Evolutionary conservation across 2,329 filamentous ascomycete genomes (phyloP), one percentile per base, ranked within the genome.

Genomic region (Curvularia sp.): DNA sequence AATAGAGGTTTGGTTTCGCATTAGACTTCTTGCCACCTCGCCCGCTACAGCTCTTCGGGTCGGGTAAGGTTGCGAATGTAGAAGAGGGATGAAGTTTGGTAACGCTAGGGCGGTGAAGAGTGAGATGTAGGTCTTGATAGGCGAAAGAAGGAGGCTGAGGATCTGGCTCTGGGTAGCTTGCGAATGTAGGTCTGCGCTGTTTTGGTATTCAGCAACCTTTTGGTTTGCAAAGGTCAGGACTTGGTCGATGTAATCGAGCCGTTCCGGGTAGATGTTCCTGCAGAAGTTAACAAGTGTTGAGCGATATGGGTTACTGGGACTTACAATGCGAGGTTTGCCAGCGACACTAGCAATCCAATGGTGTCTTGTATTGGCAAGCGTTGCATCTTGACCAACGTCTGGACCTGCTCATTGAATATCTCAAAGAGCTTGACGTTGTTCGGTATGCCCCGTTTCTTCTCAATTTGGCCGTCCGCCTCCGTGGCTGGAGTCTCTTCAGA

Each of bases 51-150:
- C 91, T 71, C 96, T 86, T 62, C 94, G 86, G 5, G 94, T 98
- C 8, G 92, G 90, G 73, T 98, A 99, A 45, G 93, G 93, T 77
- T 99, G 95, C 15, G 91, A 89, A 66, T 96, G 89, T 71, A 95
- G 87, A 19, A 99, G 86, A 34, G 94, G 91, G 48, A 98, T 88
- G 73, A 96, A 99, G 63, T 90, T 94, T 0, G 95, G 95, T 57
- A 99, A 85, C 12, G 95, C 91, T 27, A 99, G 82, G 1, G 95
- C 94, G n/a, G 95, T 99, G 74, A 99, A 99, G 41, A 98, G 88
- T 5, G 94, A 98, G 55, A 89, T 85, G 75, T 99, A 99, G 63
- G 91, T 88, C 76, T 92, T 90, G 60, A 98, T 86, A 0, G 95
- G 95, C 7, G 92, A 92, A 67, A 95, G 89, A n/a, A 99, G 86